phyloP scores from a whole-genome alignment of 148 eudicot genomes.

The Rhododendron simsii region DNA sequence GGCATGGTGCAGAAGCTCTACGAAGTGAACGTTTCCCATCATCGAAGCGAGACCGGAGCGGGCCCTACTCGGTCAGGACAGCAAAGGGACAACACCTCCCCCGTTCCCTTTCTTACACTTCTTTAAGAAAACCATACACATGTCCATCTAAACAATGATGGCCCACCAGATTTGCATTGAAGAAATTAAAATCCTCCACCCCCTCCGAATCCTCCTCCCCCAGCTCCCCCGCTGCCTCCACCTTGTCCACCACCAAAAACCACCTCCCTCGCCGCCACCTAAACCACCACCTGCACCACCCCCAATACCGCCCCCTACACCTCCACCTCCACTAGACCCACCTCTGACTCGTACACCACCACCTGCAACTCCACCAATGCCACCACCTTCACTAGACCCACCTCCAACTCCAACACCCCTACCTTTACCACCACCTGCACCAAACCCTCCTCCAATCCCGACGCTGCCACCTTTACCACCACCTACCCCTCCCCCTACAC shows the following conservation, averaged over 20 bases:
- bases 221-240: not conserved
- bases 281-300: conserved; percentile 4
- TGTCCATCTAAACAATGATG: not conserved
- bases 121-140: not conserved
- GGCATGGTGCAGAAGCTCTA: not conserved
- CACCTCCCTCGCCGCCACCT: not conserved
- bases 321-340: not conserved
- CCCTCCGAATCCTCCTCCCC: not conserved
- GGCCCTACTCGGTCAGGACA: too few species aligned
- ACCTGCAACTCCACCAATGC: conserved; percentile 11
- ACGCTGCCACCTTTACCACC: not conserved
- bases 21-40: too few species aligned
- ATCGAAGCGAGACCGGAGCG: too few species aligned
- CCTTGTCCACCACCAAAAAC: not conserved
- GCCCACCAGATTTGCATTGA: not conserved
- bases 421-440: not conserved
- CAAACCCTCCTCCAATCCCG: not conserved
- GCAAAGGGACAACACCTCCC: too few species aligned
- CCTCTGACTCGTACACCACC: not conserved
- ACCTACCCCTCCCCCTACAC: not conserved
- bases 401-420: not conserved
- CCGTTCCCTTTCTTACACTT: not conserved
- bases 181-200: too few species aligned
- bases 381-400: conserved; percentile 8
- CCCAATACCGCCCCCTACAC: too few species aligned